These are phyloP conservation scores for Pontederia crassipes DNA, from an alignment of 176 grass and related monocot genomes.

Conservation along the genomic window DNA sequence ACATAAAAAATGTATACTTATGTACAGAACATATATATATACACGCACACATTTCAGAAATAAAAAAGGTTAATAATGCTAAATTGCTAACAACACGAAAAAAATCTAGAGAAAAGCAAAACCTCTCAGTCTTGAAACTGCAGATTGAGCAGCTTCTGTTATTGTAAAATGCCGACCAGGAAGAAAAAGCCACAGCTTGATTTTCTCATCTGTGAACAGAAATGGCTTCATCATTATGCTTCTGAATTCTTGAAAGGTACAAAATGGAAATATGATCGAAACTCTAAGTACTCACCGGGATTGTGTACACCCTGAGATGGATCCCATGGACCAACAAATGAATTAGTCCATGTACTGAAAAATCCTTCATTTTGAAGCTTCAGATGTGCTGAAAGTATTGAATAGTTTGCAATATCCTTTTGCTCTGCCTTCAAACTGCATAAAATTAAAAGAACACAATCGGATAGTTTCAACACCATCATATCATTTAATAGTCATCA, in stretches of 20 bases:
- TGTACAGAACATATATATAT: no score
- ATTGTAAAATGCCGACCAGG: constrained; percentile 65
- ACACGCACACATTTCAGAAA: no score
- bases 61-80: no score
- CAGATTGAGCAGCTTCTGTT: constrained; percentile 52
- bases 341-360: constrained; percentile 90
- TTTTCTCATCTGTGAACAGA: constrained; percentile 75
- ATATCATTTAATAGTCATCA: constrained; percentile 24
- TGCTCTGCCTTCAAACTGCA: constrained; percentile 88
- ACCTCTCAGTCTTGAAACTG: constrained; percentile 91
- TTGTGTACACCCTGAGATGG: constrained; percentile 98
- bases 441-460: constrained; percentile 1
- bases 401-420: constrained; percentile 71
- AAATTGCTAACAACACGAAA: no score
- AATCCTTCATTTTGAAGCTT: constrained; percentile 82
- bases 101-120: constrained; percentile 12
- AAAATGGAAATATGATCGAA: constrained; percentile 3
- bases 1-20: constrained; percentile 4
- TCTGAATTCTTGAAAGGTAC: constrained; percentile 9
- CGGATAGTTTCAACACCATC: neutral
- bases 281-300: constrained; percentile 48
- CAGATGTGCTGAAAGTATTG: constrained; percentile 63
- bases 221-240: neutral
- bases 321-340: constrained; percentile 99
- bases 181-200: constrained; percentile 98